Evolutionary conservation across 2,329 filamentous ascomycete genomes (phyloP).

Genomic region (Cryphonectria naterciae): DNA sequence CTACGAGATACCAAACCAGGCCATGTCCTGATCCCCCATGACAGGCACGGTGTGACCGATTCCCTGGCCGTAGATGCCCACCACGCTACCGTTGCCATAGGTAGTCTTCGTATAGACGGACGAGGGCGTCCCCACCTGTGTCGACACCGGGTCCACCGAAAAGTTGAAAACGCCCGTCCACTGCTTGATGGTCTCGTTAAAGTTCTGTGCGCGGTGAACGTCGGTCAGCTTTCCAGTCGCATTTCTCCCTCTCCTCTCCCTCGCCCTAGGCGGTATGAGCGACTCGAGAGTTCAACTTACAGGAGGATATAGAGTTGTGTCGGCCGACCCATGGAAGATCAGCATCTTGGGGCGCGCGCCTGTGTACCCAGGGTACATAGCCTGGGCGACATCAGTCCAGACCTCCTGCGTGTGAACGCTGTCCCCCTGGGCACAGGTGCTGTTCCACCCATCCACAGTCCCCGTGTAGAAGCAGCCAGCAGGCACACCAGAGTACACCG

Average conservation of each 20-base stretch:
- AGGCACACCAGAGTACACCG: conserved; percentile 56
- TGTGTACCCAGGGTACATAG: conserved; percentile 57
- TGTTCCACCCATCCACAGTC: conserved; percentile 54
- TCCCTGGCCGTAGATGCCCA: conserved; percentile 41
- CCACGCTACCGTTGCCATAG: conserved; percentile 39
- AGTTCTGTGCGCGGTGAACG: conserved; percentile 39
- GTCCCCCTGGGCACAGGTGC: conserved; percentile 56
- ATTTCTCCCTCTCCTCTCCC: no score
- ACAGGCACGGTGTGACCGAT: conserved; percentile 42
- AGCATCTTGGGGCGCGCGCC: conserved; percentile 42
- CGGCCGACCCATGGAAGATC: conserved; percentile 49
- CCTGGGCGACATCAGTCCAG: conserved; percentile 47
- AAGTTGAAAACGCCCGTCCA: conserved; percentile 51
- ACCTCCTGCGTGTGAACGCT: conserved; percentile 44
- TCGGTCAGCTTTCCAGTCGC: neutral
- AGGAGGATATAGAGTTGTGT: conserved; percentile 43
- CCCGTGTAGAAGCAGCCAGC: conserved; percentile 57
- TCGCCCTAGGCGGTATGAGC: neutral
- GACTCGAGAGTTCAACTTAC: neutral
- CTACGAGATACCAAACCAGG: conserved; percentile 40
- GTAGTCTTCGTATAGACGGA: conserved; percentile 44
- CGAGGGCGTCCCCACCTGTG: conserved; percentile 39
- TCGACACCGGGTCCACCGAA: conserved; percentile 36
- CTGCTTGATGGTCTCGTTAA: conserved; percentile 48
- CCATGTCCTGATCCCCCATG: conserved; percentile 40